phyloP scores from a whole-genome alignment of 192 early-diverging fungal species.

The Linnemannia zychae region DNA sequence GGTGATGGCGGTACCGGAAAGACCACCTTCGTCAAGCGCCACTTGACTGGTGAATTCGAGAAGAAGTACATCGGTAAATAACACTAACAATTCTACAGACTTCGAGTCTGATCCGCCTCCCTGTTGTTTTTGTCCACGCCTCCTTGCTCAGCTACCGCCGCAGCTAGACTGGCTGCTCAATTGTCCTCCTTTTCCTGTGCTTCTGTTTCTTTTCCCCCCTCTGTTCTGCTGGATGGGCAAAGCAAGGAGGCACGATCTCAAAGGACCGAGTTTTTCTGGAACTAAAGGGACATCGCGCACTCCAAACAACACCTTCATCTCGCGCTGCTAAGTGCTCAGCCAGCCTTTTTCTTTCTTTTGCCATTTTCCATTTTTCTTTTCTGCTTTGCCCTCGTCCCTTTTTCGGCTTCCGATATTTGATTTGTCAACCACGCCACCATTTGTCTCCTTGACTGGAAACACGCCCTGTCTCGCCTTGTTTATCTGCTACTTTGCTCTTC shows the following conservation, averaged over 20 bases:
- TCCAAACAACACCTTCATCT: neutral
- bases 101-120: conserved; percentile 5
- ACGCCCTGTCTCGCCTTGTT: neutral
- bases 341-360: neutral
- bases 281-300: neutral
- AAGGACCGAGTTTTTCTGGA: neutral
- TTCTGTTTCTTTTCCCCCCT: no score
- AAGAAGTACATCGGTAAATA: conserved; percentile 98
- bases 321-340: neutral
- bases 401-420: conserved; percentile 9
- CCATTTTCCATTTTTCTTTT: neutral
- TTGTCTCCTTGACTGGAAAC: neutral
- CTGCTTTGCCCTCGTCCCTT: conserved; percentile 3
- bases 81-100: neutral
- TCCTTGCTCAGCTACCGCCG: neutral
- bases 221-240: neutral
- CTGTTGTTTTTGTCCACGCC: neutral
- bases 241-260: conserved; percentile 4
- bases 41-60: conserved; percentile 99
- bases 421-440: conserved; percentile 10
- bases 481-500: neutral
- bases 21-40: conserved; percentile 99
- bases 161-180: neutral
- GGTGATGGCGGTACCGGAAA: conserved; percentile 99
- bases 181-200: conserved; percentile 6